Evolutionary conservation across 257 asterid genomes (phyloP), one percentile per base, ranked within the genome.

Genomic region (Rhazya stricta): DNA sequence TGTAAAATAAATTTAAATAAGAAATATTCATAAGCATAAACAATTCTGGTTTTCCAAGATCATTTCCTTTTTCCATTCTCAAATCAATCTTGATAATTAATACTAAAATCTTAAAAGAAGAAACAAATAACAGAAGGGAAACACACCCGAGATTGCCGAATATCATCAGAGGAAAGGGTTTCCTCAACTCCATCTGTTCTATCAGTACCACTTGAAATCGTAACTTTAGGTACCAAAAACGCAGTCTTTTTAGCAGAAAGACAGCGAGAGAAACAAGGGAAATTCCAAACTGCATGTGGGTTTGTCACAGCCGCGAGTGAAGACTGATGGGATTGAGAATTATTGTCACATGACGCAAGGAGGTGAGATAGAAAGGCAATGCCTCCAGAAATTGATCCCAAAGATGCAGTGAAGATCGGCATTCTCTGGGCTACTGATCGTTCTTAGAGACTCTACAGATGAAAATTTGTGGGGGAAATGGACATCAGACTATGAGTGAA

Each of bases 71-170:
- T 10, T 48, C 19, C n/a, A 56, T n/a, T 66, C 19, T 23, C 3
- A 69, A 45, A 71, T 21, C 46, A 15, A 60, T 19, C 25, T 61
- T 5, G 29, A 21, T 16, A 10, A 42, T 27, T 9, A 39, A 36
- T 50, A 34, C 4, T 6, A 34, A 65, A 50, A 48, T 25, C 7
- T n/a, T 9, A 27, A 34, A 67, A 72, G 9, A 68, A 30, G 53
- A 29, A 43, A 21, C 27, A 43, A 36, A 34, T 8, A 13, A 51
- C 58, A 56, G 11, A 50, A 83, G 23, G 62, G 48, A 84, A 71
- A 84, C 97, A 76, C 89, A 94, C 98, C 97, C 96, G 96, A 84
- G 88, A 80, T 73, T 30, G 88, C 69, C 76, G 80, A 60, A 46
- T 71, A 30, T 84, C 93, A 71, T 88, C 91, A 60, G 84, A 5